Conservation (phyloP, 371 early-diverging fungal genomes). For the Fennellomyces sp. region DNA sequence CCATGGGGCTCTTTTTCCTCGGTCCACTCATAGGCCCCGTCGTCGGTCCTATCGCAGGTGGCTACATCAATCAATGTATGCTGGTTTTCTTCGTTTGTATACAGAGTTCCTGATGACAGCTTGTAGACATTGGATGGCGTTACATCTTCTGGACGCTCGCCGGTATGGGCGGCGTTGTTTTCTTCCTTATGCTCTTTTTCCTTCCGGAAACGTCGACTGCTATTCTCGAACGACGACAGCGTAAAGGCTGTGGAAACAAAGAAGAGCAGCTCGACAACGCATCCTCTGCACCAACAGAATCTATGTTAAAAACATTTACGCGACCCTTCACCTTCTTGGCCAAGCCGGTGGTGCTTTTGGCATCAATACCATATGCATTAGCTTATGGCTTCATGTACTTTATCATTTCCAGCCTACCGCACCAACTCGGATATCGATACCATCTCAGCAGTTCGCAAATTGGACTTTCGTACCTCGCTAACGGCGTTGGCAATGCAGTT, state of each 20-base stretch:
- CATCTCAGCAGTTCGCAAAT: conserved; percentile 38
- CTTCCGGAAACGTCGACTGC: conserved; percentile 64
- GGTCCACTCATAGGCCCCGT: conserved; percentile 64
- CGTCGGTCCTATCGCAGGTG: conserved; percentile 47
- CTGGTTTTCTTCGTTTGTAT: neutral
- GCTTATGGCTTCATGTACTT: conserved; percentile 60
- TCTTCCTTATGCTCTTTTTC: conserved; percentile 61
- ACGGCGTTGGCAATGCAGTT: conserved; percentile 49
- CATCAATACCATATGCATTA: conserved; percentile 52
- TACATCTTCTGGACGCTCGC: conserved; percentile 69
- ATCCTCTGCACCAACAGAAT: neutral
- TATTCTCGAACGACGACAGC: conserved; percentile 8
- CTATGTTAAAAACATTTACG: conserved; percentile 23
- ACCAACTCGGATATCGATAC: conserved; percentile 30
- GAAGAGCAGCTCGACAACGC: neutral
- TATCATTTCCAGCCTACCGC: conserved; percentile 40
- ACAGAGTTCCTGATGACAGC: neutral
- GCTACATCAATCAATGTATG: conserved; percentile 47
- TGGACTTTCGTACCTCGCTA: conserved; percentile 45
- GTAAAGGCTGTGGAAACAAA: neutral
- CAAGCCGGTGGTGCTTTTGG: conserved; percentile 48
- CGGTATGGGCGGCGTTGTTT: conserved; percentile 54
- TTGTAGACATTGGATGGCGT: conserved; percentile 63
- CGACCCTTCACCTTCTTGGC: conserved; percentile 44
- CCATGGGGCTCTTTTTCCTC: conserved; percentile 63